Evolutionary conservation across 2,329 filamentous ascomycete species (phyloP), one percentile per base, ranked within the genome.

Genomic region (Parascedosporium putredinis): DNA sequence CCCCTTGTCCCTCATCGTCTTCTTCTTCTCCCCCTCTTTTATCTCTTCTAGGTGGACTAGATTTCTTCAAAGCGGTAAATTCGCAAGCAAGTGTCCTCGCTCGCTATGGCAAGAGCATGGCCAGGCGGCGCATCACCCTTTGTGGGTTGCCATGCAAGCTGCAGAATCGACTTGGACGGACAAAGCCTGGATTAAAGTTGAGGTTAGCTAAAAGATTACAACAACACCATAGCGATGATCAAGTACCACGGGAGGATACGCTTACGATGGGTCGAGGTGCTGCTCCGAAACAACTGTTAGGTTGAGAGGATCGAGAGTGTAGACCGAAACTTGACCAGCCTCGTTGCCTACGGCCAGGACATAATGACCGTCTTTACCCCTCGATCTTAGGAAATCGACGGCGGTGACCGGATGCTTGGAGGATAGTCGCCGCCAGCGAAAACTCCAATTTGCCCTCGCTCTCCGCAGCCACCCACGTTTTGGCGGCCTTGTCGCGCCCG

Each of bases 401-500:
- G 86, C 81, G 1, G 86, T 90, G 3, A 87, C 80, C 0, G 87
- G 72, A 18, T 73, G 70, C 16, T 75, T 73, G 45, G 78, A 69
- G 0, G 75, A 86, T 68, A 1, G 73, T 74, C 3, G 72, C 63
- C 5, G 71, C 73, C 53, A 79, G 77, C 9, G 65, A 60, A 54
- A 84, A 81, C 16, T 64, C 62, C 20, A 60, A 51, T 16, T 58
- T 61, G n/a, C 55, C 57, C 7, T 57, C 62, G 53, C 59, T 65
- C 31, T 57, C 56, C 52, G 63, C 66, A 12, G 59, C 60, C 1
- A 61, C 53, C 87, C 87, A 91, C 40, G 90, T 60, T 60, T 86
- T 86, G 33, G 95, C 82, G 23, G 75, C 76, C 68, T 94, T 97
- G 65, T 98, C 93, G 58, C 93, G 76, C 3, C 90, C 88, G 1